Percentiles rank a stretch among this genome's conserved stretches.
phyloP scores from a whole-genome alignment of 306 rosid species.

The Amphicarpaea edgeworthii region DNA sequence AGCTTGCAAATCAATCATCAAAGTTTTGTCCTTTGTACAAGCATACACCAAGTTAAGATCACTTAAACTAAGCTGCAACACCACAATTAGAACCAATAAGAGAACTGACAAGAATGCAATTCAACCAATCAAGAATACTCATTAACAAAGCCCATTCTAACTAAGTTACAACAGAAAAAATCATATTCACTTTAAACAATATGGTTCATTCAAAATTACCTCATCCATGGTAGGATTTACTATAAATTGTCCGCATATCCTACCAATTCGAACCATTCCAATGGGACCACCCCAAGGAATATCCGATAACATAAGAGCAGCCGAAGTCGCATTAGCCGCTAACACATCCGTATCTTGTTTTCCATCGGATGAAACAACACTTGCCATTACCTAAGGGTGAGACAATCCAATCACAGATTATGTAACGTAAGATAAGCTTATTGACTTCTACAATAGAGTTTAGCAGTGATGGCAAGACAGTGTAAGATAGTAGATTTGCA shows the following conservation, averaged over 20 bases:
- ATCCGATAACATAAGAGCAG: constrained; percentile 97
- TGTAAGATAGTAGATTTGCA: no score
- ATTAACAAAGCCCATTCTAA: constrained; percentile 15
- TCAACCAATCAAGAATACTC: constrained; percentile 24
- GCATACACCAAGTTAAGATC: constrained; percentile 97
- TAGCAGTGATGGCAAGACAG: no score
- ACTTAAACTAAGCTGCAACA: constrained; percentile 80
- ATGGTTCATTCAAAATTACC: constrained; percentile 54
- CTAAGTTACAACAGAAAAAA: neutral
- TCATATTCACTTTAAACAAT: neutral
- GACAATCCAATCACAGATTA: constrained; percentile 3
- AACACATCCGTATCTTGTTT: constrained; percentile 90
- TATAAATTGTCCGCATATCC: constrained; percentile 79
- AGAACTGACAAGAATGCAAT: constrained; percentile 23
- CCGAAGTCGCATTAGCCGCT: constrained; percentile 92
- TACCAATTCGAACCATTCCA: constrained; percentile 89
- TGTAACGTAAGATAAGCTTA: no score
- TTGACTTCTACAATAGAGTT: no score
- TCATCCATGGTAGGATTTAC: constrained; percentile 94
- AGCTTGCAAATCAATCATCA: constrained; percentile 99
- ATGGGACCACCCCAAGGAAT: constrained; percentile 99
- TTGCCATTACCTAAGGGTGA: constrained; percentile 75
- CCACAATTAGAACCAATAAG: constrained; percentile 41
- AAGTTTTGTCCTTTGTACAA: constrained; percentile 89
- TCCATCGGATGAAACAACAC: constrained; percentile 93